Conservation (phyloP, 768 basidiomycete genomes). For the Xerocomellus dryophilus region DNA sequence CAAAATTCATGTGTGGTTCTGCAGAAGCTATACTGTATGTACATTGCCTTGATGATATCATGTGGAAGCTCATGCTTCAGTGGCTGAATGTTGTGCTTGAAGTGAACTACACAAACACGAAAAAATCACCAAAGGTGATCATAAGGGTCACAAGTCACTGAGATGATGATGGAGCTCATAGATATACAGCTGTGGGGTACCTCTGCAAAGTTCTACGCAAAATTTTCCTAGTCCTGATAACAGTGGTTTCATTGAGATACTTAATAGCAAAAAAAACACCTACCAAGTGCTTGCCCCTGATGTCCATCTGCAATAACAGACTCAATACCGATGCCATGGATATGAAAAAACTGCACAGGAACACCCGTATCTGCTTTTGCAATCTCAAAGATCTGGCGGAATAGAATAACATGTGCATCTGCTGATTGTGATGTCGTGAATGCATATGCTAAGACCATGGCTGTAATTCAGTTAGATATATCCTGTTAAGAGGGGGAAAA, state of each 20-base stretch:
- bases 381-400: constrained; percentile 19
- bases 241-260: not conserved
- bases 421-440: constrained; percentile 30
- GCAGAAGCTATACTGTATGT: not conserved
- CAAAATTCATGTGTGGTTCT: not conserved
- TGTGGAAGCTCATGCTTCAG: not conserved
- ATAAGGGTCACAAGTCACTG: not conserved
- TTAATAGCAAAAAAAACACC: not conserved
- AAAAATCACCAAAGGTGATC: not conserved
- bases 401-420: constrained; percentile 23
- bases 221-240: constrained; percentile 3
- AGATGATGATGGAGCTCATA: not conserved
- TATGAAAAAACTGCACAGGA: not conserved
- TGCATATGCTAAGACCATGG: constrained; percentile 13
- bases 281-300: not conserved
- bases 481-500: no score
- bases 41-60: not conserved
- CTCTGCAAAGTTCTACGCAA: constrained; percentile 1
- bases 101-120: not conserved
- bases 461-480: not conserved
- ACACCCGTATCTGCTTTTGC: not conserved
- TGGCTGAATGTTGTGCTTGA: not conserved
- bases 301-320: constrained; percentile 9
- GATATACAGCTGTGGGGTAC: not conserved
- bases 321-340: not conserved